Conservation (phyloP, 2,329 filamentous ascomycete genomes). For the Fusarium pseudograminearum region DNA sequence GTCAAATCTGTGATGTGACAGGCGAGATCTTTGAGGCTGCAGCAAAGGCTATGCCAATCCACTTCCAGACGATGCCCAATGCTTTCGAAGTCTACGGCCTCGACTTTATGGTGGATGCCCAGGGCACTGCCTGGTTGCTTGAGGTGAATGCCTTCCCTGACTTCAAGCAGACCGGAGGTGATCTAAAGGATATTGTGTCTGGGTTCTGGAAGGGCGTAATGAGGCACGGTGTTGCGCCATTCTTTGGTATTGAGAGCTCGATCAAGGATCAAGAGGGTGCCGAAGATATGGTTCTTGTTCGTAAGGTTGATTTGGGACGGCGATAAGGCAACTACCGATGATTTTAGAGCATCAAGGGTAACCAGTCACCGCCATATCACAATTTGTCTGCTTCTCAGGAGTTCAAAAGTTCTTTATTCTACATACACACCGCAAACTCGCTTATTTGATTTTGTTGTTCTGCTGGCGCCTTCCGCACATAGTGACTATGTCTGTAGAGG, state of each 20-base stretch:
- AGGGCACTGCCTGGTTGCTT: slow-evolving; percentile 77
- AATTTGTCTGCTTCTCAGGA: slow-evolving; percentile 1
- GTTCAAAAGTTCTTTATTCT: slow-evolving; percentile 28
- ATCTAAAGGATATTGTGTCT: slow-evolving; percentile 76
- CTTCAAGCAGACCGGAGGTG: slow-evolving; percentile 91
- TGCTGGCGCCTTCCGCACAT: neutral
- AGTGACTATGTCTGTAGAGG: neutral
- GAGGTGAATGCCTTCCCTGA: slow-evolving; percentile 98
- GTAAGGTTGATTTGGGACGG: slow-evolving; percentile 65
- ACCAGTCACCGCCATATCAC: neutral
- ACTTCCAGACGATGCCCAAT: slow-evolving; percentile 91
- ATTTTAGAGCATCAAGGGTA: neutral
- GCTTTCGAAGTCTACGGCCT: slow-evolving; percentile 93
- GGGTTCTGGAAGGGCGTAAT: slow-evolving; percentile 83
- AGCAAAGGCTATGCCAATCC: slow-evolving; percentile 82
- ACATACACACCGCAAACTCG: slow-evolving; percentile 2
- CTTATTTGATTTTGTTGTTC: neutral
- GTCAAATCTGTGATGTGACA: slow-evolving; percentile 79
- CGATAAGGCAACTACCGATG: slow-evolving; percentile 35
- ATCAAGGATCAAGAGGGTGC: slow-evolving; percentile 46
- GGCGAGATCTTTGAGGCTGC: slow-evolving; percentile 88
- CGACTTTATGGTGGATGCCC: slow-evolving; percentile 84
- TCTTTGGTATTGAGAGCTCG: slow-evolving; percentile 65
- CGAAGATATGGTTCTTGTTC: slow-evolving; percentile 64
- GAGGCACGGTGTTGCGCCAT: slow-evolving; percentile 72